Evolutionary conservation across 2,329 filamentous ascomycete genomes (phyloP), one percentile per base, ranked within the genome.

Genomic region (Lasiodiplodia gonubiensis): DNA sequence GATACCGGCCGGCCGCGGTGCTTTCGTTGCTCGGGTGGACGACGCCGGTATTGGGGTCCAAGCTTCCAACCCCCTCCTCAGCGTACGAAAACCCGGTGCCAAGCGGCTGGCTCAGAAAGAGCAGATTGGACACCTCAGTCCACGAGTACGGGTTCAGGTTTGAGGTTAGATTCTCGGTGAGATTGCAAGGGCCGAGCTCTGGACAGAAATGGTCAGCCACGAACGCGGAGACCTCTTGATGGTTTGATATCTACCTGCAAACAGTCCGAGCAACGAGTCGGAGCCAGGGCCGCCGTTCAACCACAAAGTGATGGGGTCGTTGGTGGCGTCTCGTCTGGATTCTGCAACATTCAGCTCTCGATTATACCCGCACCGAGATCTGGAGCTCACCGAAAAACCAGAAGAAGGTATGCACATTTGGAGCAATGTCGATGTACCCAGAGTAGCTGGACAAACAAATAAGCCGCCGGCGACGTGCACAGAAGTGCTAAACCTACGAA

Each of bases 91-190:
- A 86, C 2, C 86, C 86, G 33, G 84, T 83, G 39, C 85, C 85
- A n/a, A 86, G 79, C 11, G 87, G 87, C 75, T 89, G 86, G 65
- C 86, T 86, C 63, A 90, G 79, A 76, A 88, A 89, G 11, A 90
- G 78, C 76, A 90, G 78, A 73, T 88, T 89, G 42, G 83, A 86
- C 30, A 83, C 83, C 68, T 87, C 84, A 71, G 83, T 88, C 86
- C 86, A 90, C 10, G 83, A 83, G 77, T 87, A 85, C 4, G 86
- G 85, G 72, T 90, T 90, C 73, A 80, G 52, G 65, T 73, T 54
- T 21, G 72, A 78, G 4, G 70, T 75, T 23, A 75, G 64, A 64
- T 79, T 73, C 46, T 73, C 73, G 6, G 76, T 78, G 30, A 83
- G 72, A 67, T 76, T 76, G 71, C 80, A 82, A 53, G 80, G 80